A percentile compares a stretch with the other conserved stretches of the same genome.
phyloP scores from a whole-genome alignment of 2,329 filamentous ascomycete genomes.

The Pestalotiopsis sp. region DNA sequence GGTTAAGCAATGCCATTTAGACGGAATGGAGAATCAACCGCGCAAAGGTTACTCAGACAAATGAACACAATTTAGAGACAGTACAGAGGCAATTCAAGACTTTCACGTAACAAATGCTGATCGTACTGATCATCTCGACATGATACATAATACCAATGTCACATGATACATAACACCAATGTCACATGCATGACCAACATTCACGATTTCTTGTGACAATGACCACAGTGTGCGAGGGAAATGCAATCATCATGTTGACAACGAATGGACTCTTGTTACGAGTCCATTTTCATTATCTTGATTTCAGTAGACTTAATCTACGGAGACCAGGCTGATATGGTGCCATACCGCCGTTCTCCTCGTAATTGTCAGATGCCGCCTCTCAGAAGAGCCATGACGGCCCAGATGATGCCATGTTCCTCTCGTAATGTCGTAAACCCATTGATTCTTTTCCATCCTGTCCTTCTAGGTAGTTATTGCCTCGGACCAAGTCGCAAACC shows the following conservation, averaged over 20 bases:
- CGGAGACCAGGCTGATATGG: conserved; percentile 18
- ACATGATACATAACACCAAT: neutral
- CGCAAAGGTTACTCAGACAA: too few relatives aligned
- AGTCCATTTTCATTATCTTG: conserved; percentile 20
- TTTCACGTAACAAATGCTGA: neutral
- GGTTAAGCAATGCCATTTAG: neutral
- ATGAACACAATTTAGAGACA: neutral
- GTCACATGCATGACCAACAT: neutral
- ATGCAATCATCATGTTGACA: conserved; percentile 17
- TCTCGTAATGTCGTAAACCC: conserved; percentile 12
- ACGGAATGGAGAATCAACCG: neutral
- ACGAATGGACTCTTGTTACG: conserved; percentile 16
- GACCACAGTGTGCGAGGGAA: conserved; percentile 7
- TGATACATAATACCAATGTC: neutral
- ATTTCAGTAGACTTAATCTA: conserved; percentile 19
- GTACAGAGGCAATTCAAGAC: neutral
- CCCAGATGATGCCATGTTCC: conserved; percentile 42
- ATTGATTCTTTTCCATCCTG: neutral
- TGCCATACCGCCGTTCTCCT: conserved; percentile 63
- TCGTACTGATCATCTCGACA: neutral
- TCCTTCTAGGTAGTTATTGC: conserved; percentile 35
- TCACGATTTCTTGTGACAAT: neutral
- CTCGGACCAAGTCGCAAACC: conserved; percentile 19
- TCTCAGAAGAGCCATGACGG: conserved; percentile 47
- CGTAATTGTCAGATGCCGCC: conserved; percentile 68